A percentile compares a stretch with the other conserved stretches of the same genome.
These are phyloP conservation scores for Phtheirospermum japonicum DNA, from an alignment of 257 asterid species.

Conservation along the genomic window DNA sequence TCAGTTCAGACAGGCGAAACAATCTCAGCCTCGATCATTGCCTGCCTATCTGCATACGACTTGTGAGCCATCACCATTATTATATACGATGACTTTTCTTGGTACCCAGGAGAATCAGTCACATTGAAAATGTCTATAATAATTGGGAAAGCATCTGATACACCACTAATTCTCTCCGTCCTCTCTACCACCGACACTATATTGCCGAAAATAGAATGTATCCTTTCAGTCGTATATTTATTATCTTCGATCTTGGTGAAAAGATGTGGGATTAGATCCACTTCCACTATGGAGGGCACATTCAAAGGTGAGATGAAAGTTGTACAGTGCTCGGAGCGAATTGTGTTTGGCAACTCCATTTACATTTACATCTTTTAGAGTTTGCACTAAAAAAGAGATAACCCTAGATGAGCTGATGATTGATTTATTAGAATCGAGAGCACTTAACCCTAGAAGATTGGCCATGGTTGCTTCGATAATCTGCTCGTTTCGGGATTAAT, in stretches of 20 bases:
- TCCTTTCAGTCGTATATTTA: conserved; percentile 65
- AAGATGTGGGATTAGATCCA: conserved; percentile 49
- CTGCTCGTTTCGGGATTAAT: conserved; percentile 32
- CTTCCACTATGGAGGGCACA: conserved; percentile 42
- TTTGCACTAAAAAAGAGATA: conserved; percentile 51
- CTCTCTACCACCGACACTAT: conserved; percentile 61
- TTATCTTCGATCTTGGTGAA: conserved; percentile 57
- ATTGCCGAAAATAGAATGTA: conserved; percentile 68
- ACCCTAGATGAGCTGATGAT: conserved; percentile 82
- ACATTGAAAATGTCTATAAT: conserved; percentile 66
- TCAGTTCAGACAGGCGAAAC: conserved; percentile 64
- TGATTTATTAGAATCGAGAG: conserved; percentile 70
- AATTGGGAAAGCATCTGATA: too few relatives aligned
- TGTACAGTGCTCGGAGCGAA: conserved; percentile 71
- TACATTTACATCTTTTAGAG: conserved; percentile 31
- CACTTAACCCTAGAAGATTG: too few relatives aligned
- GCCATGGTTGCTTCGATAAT: conserved; percentile 72
- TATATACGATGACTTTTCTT: conserved; percentile 74
- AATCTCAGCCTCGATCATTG: conserved; percentile 79
- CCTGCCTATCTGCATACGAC: conserved; percentile 63
- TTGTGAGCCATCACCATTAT: conserved; percentile 95
- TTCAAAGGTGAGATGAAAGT: conserved; percentile 62
- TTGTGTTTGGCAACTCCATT: conserved; percentile 54
- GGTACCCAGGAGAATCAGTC: conserved; percentile 83
- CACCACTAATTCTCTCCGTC: conserved; percentile 53